phyloP scores from a whole-genome alignment of 371 early-diverging fungal genomes.

The Actinomortierella wolfii region DNA sequence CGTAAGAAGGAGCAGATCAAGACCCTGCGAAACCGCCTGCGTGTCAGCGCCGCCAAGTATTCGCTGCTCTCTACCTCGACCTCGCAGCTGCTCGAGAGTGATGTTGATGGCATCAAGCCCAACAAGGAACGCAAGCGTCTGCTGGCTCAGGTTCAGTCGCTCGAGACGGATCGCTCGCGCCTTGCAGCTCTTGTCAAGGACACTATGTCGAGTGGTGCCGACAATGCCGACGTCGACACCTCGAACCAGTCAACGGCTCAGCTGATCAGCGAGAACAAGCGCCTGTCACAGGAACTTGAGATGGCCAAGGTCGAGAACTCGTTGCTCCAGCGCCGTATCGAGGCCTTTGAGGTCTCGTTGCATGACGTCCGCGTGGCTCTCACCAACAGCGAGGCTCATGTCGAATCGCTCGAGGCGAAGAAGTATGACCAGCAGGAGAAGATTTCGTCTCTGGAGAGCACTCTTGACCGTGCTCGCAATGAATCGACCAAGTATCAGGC shows the following conservation, averaged over 20 bases:
- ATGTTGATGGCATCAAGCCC: constrained; percentile 27
- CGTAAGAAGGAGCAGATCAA: constrained; percentile 20
- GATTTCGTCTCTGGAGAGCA: constrained; percentile 22
- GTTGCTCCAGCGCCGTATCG: constrained; percentile 34
- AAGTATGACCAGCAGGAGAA: constrained; percentile 47
- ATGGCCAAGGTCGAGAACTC: constrained; percentile 39
- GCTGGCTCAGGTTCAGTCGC: constrained; percentile 30
- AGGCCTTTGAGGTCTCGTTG: constrained; percentile 40
- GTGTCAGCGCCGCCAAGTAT: constrained; percentile 35
- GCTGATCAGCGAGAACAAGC: constrained; percentile 29
- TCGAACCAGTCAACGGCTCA: constrained; percentile 25
- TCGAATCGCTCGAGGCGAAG: constrained; percentile 43
- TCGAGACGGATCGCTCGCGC: constrained; percentile 43
- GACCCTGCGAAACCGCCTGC: constrained; percentile 24
- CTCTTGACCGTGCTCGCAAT: constrained; percentile 34
- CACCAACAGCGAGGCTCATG: constrained; percentile 41
- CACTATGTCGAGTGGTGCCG: constrained; percentile 20
- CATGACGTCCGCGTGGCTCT: constrained; percentile 45
- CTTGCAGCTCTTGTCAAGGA: constrained; percentile 45
- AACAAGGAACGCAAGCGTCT: constrained; percentile 40
- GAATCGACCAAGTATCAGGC: constrained; percentile 43
- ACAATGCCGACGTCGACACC: constrained; percentile 2
- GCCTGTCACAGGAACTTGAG: constrained; percentile 25
- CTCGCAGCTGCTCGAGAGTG: constrained; percentile 23
- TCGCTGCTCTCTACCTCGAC: constrained; percentile 34